Conservation (phyloP, 306 rosid species). For the Hippophae gyantsensis region DNA sequence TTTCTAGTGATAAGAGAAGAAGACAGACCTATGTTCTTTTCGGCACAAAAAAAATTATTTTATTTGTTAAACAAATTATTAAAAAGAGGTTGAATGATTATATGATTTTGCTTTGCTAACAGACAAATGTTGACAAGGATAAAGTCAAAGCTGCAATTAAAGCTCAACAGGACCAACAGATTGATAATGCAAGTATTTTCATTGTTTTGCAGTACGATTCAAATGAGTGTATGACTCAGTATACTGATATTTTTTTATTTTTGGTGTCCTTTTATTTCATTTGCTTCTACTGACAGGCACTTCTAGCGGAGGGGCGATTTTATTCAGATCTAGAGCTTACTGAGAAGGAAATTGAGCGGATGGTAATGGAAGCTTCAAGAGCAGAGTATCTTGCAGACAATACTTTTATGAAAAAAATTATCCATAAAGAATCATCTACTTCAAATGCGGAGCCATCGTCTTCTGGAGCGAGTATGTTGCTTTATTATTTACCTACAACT, state of each 20-base stretch:
- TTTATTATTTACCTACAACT: neutral
- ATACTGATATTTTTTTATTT: neutral
- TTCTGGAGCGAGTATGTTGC: slow-evolving; percentile 80
- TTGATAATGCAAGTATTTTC: slow-evolving; percentile 63
- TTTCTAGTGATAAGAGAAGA: neutral
- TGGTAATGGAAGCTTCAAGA: slow-evolving; percentile 83
- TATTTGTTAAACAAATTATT: neutral
- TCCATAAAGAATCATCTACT: slow-evolving; percentile 56
- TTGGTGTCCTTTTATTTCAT: neutral
- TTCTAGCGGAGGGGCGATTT: slow-evolving; percentile 85
- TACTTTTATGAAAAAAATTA: slow-evolving; percentile 45
- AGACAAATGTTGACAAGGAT: slow-evolving; percentile 82
- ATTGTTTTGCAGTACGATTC: slow-evolving; percentile 2
- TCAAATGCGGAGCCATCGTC: slow-evolving; percentile 86
- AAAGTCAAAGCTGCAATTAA: slow-evolving; percentile 91
- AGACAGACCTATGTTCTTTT: neutral
- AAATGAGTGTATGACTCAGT: slow-evolving; percentile 3
- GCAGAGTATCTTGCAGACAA: slow-evolving; percentile 63
- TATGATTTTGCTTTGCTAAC: slow-evolving; percentile 20
- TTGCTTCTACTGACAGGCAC: slow-evolving; percentile 51
- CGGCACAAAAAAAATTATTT: neutral
- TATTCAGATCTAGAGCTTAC: slow-evolving; percentile 98
- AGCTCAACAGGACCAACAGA: slow-evolving; percentile 84
- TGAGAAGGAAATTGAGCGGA: slow-evolving; percentile 86
- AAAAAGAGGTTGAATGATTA: slow-evolving; percentile 2